A percentile compares a stretch with the other conserved stretches of the same genome.
Evolutionary conservation across 2,329 filamentous ascomycete species (phyloP).

Genomic region (Macrophomina pseudophaseolina): DNA sequence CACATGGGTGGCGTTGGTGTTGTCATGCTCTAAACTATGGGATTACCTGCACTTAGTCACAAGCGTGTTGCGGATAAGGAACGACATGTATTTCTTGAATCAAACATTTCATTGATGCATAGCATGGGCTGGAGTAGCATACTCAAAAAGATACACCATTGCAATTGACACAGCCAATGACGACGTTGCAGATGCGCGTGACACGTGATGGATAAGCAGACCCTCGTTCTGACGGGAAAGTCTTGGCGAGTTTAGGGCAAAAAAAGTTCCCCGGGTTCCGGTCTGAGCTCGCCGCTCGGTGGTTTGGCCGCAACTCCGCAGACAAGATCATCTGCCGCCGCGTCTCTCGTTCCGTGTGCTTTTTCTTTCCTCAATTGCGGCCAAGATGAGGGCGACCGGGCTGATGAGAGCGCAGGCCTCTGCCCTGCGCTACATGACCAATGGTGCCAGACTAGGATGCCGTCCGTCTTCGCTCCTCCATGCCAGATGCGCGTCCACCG

Average conservation of each 20-base stretch:
- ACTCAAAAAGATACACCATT: not conserved
- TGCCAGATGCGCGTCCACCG: constrained; percentile 23
- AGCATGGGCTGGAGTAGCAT: not conserved
- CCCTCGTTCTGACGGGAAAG: not conserved
- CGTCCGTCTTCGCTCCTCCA: constrained; percentile 22
- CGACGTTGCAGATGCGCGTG: not conserved
- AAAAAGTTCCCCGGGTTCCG: constrained; percentile 24
- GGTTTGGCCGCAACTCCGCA: constrained; percentile 24
- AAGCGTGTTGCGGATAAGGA: not conserved
- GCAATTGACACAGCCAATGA: constrained; percentile 3
- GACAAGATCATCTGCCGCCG: constrained; percentile 3
- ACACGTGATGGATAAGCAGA: constrained; percentile 1
- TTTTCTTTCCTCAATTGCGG: not conserved
- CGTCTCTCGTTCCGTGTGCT: constrained; percentile 18
- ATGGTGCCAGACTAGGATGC: constrained; percentile 19
- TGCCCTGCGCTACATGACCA: constrained; percentile 16
- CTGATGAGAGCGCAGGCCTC: constrained; percentile 22
- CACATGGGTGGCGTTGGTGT: constrained; percentile 86
- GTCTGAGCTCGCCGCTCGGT: constrained; percentile 22
- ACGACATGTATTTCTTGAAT: not conserved
- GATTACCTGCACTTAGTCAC: not conserved
- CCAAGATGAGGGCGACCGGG: constrained; percentile 26
- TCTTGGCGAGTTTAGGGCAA: constrained; percentile 7
- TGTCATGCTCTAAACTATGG: constrained; percentile 68
- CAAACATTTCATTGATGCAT: not conserved